phyloP scores from a whole-genome alignment of 305 asterid species.

The Fraxinus paxiana region DNA sequence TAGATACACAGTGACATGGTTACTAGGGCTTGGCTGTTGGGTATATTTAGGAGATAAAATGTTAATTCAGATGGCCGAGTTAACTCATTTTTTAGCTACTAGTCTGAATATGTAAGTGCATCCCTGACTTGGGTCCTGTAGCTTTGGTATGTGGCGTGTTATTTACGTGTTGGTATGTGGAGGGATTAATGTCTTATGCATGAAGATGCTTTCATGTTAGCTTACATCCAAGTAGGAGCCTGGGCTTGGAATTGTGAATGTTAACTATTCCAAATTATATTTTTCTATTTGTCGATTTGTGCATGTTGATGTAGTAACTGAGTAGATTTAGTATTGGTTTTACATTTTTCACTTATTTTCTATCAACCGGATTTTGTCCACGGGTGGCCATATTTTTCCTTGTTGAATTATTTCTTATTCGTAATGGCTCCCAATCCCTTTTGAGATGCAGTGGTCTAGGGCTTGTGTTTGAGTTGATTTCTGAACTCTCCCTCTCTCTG shows the following conservation, averaged over 20 bases:
- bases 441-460: background rate
- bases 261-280: background rate
- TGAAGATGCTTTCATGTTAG: background rate
- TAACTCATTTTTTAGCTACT: background rate
- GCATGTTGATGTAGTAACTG: background rate
- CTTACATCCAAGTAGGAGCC: background rate
- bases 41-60: conserved; percentile 1
- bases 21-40: background rate
- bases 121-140: background rate
- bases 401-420: background rate
- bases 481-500: background rate
- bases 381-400: background rate
- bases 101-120: background rate
- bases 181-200: background rate
- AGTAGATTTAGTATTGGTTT: background rate
- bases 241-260: background rate
- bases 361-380: background rate
- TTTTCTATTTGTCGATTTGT: background rate
- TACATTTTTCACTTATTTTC: background rate
- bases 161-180: background rate
- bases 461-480: background rate
- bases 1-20: background rate
- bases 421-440: background rate
- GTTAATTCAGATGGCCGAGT: background rate
- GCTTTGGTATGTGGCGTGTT: background rate